phyloP scores from a whole-genome alignment of 169 alveolate species.

The Miamiensis avidus region DNA sequence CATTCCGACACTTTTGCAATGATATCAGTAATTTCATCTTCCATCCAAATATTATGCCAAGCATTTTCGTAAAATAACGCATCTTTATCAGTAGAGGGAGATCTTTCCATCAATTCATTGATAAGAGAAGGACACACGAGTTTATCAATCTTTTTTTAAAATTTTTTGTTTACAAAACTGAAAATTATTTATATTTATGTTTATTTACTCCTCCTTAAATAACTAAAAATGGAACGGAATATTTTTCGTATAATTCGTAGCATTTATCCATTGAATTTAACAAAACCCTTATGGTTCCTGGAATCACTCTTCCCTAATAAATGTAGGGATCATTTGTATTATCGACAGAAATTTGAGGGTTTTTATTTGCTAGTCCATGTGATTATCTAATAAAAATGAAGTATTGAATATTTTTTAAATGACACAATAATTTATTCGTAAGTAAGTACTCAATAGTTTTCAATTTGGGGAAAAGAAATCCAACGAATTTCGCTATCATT shows the following conservation, averaged over 20 bases:
- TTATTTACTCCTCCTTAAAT: constrained; percentile 18
- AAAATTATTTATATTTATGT: too few relatives aligned
- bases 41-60: constrained; percentile 51
- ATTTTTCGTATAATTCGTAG: constrained; percentile 1
- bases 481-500: background rate
- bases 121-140: constrained; percentile 37
- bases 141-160: constrained; percentile 17
- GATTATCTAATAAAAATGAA: background rate
- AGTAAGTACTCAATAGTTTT: background rate
- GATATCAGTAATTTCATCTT: constrained; percentile 23
- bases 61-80: constrained; percentile 34
- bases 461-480: background rate
- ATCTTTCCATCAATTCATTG: constrained; percentile 10
- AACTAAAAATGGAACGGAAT: constrained; percentile 25
- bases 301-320: constrained; percentile 24
- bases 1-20: constrained; percentile 30
- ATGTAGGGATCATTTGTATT: constrained; percentile 37
- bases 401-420: background rate
- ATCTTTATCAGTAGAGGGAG: constrained; percentile 34
- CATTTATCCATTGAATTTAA: background rate
- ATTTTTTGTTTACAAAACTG: too few relatives aligned
- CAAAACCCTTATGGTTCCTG: constrained; percentile 16
- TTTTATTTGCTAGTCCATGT: constrained; percentile 38
- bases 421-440: background rate
- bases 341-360: constrained; percentile 33